Percentiles rank a stretch among this genome's conserved stretches.
These are phyloP conservation scores for Trichoderma orchidacearum DNA, from an alignment of 495 filamentous ascomycete species.

Conservation along the genomic window DNA sequence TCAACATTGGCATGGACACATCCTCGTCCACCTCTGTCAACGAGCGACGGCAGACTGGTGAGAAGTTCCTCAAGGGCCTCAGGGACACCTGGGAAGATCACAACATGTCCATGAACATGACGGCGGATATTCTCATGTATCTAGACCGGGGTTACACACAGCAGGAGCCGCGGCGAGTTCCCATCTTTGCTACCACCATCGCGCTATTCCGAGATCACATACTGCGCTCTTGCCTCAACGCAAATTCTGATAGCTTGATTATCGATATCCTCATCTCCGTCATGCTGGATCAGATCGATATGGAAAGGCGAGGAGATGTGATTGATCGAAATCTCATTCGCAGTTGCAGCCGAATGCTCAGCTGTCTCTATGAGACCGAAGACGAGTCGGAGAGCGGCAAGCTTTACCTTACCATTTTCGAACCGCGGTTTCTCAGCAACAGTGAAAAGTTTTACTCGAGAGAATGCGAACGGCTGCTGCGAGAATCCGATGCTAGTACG, in stretches of 20 bases:
- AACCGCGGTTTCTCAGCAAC: slow-evolving; percentile 56
- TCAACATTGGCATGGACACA: slow-evolving; percentile 29
- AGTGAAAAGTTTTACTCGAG: slow-evolving; percentile 61
- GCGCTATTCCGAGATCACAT: slow-evolving; percentile 77
- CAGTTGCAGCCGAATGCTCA: slow-evolving; percentile 79
- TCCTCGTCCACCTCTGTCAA: slow-evolving; percentile 44
- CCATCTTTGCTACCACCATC: slow-evolving; percentile 75
- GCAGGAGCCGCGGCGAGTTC: slow-evolving; percentile 55
- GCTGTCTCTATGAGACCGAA: slow-evolving; percentile 72
- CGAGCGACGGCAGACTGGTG: slow-evolving; percentile 67
- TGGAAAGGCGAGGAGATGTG: slow-evolving; percentile 82
- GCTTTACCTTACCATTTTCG: slow-evolving; percentile 75
- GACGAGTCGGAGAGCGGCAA: slow-evolving; percentile 60
- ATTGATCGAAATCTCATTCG: slow-evolving; percentile 75
- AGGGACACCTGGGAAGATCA: slow-evolving; percentile 78
- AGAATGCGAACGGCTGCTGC: slow-evolving; percentile 62
- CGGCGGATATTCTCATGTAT: slow-evolving; percentile 96
- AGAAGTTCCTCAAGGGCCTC: slow-evolving; percentile 66
- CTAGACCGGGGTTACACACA: slow-evolving; percentile 74
- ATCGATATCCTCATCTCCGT: slow-evolving; percentile 66
- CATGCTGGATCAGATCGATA: slow-evolving; percentile 77
- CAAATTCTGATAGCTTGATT: slow-evolving; percentile 18
- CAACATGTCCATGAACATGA: slow-evolving; percentile 89
- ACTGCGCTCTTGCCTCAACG: slow-evolving; percentile 33
- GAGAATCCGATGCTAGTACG: slow-evolving; percentile 62